A percentile compares a stretch with the other conserved stretches of the same genome.
These are phyloP conservation scores for Trapa bicornis DNA, from an alignment of 345 rosid genomes.

Conservation along the genomic window DNA sequence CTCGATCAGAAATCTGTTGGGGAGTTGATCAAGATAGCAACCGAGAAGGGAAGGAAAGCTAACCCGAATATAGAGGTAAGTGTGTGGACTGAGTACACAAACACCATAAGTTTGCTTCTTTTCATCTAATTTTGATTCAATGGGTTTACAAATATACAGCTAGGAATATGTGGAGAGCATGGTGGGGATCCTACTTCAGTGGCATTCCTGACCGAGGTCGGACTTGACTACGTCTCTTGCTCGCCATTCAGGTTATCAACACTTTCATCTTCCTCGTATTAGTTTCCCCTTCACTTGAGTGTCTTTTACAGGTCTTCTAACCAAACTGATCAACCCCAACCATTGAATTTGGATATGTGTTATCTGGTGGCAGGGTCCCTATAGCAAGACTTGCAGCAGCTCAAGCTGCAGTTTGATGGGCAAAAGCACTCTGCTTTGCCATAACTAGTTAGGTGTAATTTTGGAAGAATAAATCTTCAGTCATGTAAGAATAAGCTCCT, in stretches of 20 bases:
- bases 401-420: constrained; percentile 1
- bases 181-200: constrained; percentile 97
- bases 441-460: too few species aligned
- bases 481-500: not conserved
- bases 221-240: constrained; percentile 90
- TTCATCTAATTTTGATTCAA: too few species aligned
- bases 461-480: not conserved
- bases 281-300: too few species aligned
- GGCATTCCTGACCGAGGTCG: constrained; percentile 72
- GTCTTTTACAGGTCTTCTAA: too few species aligned
- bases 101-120: too few species aligned
- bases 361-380: constrained; percentile 5
- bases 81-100: not conserved
- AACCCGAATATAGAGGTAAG: constrained; percentile 72
- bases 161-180: constrained; percentile 93
- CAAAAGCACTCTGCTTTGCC: too few species aligned
- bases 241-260: constrained; percentile 81
- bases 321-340: too few species aligned
- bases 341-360: too few species aligned
- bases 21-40: constrained; percentile 72
- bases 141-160: constrained; percentile 22
- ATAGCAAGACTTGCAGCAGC: constrained; percentile 9
- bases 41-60: constrained; percentile 69
- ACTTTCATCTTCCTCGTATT: not conserved
- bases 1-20: constrained; percentile 92